phyloP scores from a whole-genome alignment of 306 rosid genomes.

The Quercus dentata region DNA sequence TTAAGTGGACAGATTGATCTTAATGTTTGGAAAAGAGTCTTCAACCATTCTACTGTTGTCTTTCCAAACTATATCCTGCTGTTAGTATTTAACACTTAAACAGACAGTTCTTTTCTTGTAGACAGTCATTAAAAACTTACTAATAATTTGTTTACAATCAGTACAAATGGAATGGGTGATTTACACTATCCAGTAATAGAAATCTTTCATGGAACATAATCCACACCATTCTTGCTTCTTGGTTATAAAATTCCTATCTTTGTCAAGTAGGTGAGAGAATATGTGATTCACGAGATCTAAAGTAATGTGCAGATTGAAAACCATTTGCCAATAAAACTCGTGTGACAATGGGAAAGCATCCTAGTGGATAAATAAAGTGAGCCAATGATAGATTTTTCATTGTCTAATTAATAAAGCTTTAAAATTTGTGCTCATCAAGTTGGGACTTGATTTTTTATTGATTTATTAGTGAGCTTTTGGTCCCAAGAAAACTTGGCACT shows the following conservation, averaged over 20 bases:
- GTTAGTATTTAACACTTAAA: slow-evolving; percentile 46
- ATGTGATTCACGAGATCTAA: not conserved
- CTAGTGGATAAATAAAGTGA: slow-evolving; percentile 4
- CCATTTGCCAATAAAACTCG: slow-evolving; percentile 3
- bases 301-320: slow-evolving; percentile 1
- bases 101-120: slow-evolving; percentile 6
- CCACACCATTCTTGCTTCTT: not conserved
- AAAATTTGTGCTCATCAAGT: slow-evolving; percentile 1
- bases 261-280: slow-evolving; percentile 2
- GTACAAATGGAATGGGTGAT: not conserved
- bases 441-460: not conserved
- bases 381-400: not conserved
- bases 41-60: slow-evolving; percentile 87
- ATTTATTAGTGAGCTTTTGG: too few relatives aligned
- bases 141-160: not conserved
- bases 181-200: not conserved
- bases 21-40: slow-evolving; percentile 83
- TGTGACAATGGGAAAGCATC: not conserved
- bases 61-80: slow-evolving; percentile 84
- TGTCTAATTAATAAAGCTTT: not conserved
- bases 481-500: not conserved
- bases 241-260: not conserved
- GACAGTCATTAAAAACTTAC: not conserved
- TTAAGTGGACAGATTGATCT: slow-evolving; percentile 52
- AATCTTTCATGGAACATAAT: not conserved